Conservation (phyloP, 164 flowering plant species). For the Saururus chinensis region DNA sequence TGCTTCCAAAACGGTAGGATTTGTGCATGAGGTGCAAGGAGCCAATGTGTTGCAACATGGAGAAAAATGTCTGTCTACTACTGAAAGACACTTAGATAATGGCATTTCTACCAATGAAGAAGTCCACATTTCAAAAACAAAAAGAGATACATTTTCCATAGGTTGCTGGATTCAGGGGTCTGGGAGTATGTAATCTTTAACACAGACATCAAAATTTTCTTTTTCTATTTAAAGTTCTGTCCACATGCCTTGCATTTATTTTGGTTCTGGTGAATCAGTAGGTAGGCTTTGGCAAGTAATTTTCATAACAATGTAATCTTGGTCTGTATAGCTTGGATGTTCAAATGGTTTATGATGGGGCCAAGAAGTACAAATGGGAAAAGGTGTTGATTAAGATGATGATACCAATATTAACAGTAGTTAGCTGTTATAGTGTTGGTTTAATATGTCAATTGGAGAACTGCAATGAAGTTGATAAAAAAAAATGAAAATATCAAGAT, state of each 20-base stretch:
- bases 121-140: constrained; percentile 40
- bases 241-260: neutral
- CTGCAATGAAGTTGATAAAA: no score
- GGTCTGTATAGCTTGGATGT: no score
- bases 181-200: constrained; percentile 30
- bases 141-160: constrained; percentile 47
- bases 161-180: constrained; percentile 68
- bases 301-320: no score
- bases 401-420: no score
- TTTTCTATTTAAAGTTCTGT: neutral
- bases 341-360: no score
- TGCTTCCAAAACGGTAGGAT: constrained; percentile 16
- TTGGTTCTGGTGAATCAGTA: constrained; percentile 1
- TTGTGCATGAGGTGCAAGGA: constrained; percentile 57
- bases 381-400: no score
- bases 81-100: constrained; percentile 16
- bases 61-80: constrained; percentile 11
- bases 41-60: constrained; percentile 22
- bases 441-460: no score
- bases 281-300: no score
- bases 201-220: neutral
- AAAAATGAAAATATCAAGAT: no score
- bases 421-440: no score
- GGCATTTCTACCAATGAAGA: constrained; percentile 16
- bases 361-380: no score